phyloP scores from a whole-genome alignment of 106 monocot genomes.

The Alisma plantagoaquatica region DNA sequence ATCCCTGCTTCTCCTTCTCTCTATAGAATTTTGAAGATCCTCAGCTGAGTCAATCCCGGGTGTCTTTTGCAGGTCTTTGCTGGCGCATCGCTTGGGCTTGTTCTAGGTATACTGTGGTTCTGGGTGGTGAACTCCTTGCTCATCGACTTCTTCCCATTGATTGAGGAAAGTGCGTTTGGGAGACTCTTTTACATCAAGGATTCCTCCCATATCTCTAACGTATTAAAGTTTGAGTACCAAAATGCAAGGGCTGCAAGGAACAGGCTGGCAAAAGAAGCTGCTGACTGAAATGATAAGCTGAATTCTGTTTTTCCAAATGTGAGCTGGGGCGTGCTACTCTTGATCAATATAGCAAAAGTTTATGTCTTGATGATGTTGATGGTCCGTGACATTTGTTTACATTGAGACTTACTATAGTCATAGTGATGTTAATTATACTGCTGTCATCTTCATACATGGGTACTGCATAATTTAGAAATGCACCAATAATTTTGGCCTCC shows the following conservation, averaged over 20 bases:
- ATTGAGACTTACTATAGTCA: too few relatives aligned
- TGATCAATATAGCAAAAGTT: neutral
- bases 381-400: neutral
- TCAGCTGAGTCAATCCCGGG: neutral
- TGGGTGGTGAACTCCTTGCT: constrained; percentile 74
- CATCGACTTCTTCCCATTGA: constrained; percentile 58
- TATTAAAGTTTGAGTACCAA: constrained; percentile 93
- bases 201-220: constrained; percentile 72
- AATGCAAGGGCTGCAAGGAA: constrained; percentile 78
- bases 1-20: too few relatives aligned
- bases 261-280: constrained; percentile 27
- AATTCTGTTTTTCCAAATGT: neutral
- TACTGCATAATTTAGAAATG: too few relatives aligned
- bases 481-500: too few relatives aligned
- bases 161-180: constrained; percentile 82
- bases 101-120: constrained; percentile 75
- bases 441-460: too few relatives aligned
- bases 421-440: too few relatives aligned
- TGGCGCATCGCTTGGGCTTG: constrained; percentile 60
- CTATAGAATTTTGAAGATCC: too few relatives aligned
- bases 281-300: constrained; percentile 30
- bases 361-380: neutral
- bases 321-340: neutral
- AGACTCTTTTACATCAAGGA: constrained; percentile 82
- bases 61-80: constrained; percentile 64